Evolutionary conservation across 768 basidiomycete species (phyloP).

Genomic region (Lactifluus volemus): DNA sequence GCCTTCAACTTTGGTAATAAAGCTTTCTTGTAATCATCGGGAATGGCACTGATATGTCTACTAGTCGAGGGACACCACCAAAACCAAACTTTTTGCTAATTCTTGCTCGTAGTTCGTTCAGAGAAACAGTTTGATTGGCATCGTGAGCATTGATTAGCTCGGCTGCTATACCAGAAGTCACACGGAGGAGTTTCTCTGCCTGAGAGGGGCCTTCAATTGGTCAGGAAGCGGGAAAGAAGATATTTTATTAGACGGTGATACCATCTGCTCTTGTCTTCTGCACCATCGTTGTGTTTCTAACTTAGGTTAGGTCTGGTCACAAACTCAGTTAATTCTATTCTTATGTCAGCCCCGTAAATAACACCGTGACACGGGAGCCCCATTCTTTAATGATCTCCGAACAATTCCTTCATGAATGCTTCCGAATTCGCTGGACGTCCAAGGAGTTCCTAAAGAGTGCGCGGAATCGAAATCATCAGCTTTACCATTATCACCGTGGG

Average conservation of each 20-base stretch:
- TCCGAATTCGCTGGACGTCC: constrained; percentile 18
- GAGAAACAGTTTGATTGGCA: constrained; percentile 63
- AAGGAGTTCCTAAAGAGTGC: constrained; percentile 14
- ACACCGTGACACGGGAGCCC: no score
- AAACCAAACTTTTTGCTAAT: constrained; percentile 87
- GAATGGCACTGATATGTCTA: constrained; percentile 99
- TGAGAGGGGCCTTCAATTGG: constrained; percentile 60
- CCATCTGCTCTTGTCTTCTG: constrained; percentile 35
- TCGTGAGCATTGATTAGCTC: constrained; percentile 88
- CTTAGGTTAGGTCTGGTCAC: neutral
- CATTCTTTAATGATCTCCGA: neutral
- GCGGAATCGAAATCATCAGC: no score
- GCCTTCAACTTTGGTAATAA: constrained; percentile 85
- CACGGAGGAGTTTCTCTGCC: constrained; percentile 81
- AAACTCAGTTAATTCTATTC: no score
- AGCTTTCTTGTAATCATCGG: constrained; percentile 92
- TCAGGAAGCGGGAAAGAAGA: neutral
- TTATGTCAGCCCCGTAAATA: no score
- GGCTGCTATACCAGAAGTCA: constrained; percentile 90
- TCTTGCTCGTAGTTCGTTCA: constrained; percentile 80
- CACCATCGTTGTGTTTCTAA: constrained; percentile 26
- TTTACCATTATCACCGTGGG: no score
- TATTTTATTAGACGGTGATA: neutral
- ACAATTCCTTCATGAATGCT: constrained; percentile 18
- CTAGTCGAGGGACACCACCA: constrained; percentile 82